A percentile compares a stretch with the other conserved stretches of the same genome.
Evolutionary conservation across 2,329 filamentous ascomycete species (phyloP).

Genomic region (Neonectria punicea): DNA sequence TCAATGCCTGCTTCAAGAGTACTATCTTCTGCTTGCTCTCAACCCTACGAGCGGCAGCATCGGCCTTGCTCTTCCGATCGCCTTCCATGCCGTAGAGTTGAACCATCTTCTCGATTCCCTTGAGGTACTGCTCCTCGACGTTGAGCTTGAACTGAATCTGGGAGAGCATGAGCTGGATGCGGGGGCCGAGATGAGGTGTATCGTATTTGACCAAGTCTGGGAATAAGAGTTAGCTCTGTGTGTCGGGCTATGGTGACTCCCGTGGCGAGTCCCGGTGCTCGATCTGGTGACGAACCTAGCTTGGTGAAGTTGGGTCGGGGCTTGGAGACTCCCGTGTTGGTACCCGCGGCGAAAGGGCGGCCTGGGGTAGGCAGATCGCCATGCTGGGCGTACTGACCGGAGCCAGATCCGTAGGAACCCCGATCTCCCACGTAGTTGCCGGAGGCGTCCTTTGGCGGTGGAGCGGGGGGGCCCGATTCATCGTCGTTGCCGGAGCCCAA

Average conservation of each 20-base stretch:
- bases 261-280: conserved; percentile 5
- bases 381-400: conserved; percentile 62
- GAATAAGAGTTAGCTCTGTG: conserved; percentile 14
- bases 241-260: conserved; percentile 1
- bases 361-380: conserved; percentile 82
- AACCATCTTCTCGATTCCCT: conserved; percentile 99
- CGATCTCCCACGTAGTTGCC: conserved; percentile 58
- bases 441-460: conserved; percentile 78
- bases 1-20: conserved; percentile 92
- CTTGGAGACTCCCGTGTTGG: conserved; percentile 75
- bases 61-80: conserved; percentile 92
- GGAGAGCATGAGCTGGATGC: conserved; percentile 98
- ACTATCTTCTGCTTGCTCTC: conserved; percentile 99
- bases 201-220: conserved; percentile 98
- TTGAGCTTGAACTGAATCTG: conserved; percentile 99
- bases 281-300: conserved; percentile 72
- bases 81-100: conserved; percentile 97
- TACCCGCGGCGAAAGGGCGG: conserved; percentile 81
- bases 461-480: conserved; percentile 64
- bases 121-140: conserved; percentile 98
- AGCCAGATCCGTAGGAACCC: conserved; percentile 69
- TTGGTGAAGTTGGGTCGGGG: conserved; percentile 92
- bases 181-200: conserved; percentile 91
- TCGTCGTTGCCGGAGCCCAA: conserved; percentile 56
- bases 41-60: conserved; percentile 87